Evolutionary conservation across 768 basidiomycete genomes (phyloP).

Genomic region (Suillus bovinus): DNA sequence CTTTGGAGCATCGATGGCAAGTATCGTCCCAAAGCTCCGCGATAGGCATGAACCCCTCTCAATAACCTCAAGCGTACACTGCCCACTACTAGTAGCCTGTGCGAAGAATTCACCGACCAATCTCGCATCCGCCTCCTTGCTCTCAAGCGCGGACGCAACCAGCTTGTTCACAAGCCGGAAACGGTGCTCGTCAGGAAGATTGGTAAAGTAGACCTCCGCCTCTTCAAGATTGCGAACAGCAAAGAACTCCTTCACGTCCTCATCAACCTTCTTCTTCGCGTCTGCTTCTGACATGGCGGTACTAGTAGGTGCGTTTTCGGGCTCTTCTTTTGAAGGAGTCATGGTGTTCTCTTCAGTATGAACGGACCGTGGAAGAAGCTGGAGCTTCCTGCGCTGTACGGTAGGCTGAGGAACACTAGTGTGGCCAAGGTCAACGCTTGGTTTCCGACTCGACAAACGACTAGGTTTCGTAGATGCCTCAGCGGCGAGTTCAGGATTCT

Average conservation of each 20-base stretch:
- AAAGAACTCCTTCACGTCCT: constrained; percentile 88
- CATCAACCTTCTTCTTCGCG: constrained; percentile 73
- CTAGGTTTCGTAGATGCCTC: constrained; percentile 57
- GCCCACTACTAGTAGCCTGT: constrained; percentile 56
- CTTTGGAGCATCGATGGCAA: constrained; percentile 87
- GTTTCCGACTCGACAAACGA: constrained; percentile 48
- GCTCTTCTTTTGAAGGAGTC: constrained; percentile 50
- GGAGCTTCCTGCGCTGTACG: constrained; percentile 64
- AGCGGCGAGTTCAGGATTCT: no score
- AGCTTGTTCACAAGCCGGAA: constrained; percentile 73
- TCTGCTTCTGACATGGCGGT: constrained; percentile 64
- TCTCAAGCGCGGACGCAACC: constrained; percentile 71
- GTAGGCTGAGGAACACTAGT: constrained; percentile 47
- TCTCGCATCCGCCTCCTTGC: constrained; percentile 78
- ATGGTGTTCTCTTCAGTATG: constrained; percentile 49
- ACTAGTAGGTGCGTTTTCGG: constrained; percentile 36
- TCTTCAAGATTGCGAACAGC: constrained; percentile 82
- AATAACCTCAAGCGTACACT: constrained; percentile 60
- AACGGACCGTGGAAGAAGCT: constrained; percentile 73
- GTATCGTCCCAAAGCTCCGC: constrained; percentile 84
- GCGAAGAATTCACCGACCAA: constrained; percentile 77
- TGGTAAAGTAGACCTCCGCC: constrained; percentile 83
- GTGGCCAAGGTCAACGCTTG: constrained; percentile 50
- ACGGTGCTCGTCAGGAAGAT: constrained; percentile 66
- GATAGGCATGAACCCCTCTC: constrained; percentile 69